Percentiles rank a stretch among this genome's conserved stretches.
These are phyloP conservation scores for Coemansia sp. DNA, from an alignment of 192 early-diverging fungal genomes.

Conservation along the genomic window DNA sequence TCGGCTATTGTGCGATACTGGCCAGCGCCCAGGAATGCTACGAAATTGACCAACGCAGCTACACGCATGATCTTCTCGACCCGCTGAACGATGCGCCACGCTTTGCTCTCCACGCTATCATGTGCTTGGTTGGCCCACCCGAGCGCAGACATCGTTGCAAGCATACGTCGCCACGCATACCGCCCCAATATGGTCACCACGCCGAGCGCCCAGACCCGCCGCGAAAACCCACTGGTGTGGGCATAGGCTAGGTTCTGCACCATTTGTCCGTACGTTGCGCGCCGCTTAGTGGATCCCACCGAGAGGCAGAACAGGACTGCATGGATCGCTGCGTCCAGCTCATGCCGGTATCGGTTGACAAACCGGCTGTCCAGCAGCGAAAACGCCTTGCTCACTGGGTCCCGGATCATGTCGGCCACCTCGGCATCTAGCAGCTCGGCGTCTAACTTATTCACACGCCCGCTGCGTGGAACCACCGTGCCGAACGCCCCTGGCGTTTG, in stretches of 20 bases:
- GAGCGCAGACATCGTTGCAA: constrained; percentile 59
- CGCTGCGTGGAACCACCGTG: constrained; percentile 52
- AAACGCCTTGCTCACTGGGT: constrained; percentile 72
- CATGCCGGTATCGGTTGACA: constrained; percentile 68
- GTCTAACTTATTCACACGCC: constrained; percentile 82
- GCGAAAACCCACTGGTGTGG: constrained; percentile 39
- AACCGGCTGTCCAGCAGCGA: constrained; percentile 56
- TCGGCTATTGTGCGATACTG: constrained; percentile 80
- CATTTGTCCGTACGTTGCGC: constrained; percentile 78
- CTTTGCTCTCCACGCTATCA: constrained; percentile 50
- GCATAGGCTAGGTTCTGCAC: constrained; percentile 87
- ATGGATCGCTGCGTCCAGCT: constrained; percentile 67
- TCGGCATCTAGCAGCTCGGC: constrained; percentile 79
- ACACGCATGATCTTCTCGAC: constrained; percentile 64
- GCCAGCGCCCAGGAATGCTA: constrained; percentile 80
- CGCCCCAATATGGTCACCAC: constrained; percentile 68
- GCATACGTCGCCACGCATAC: constrained; percentile 67
- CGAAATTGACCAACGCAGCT: constrained; percentile 75
- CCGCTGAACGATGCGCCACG: constrained; percentile 60
- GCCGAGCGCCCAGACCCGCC: constrained; percentile 41
- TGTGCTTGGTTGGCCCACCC: constrained; percentile 74
- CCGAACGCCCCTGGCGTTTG: too few relatives aligned
- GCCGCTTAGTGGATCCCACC: constrained; percentile 60
- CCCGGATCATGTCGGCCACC: constrained; percentile 71
- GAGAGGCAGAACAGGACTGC: constrained; percentile 74